Conservation (phyloP, 106 monocot species). For the Iris macrosiphon region DNA sequence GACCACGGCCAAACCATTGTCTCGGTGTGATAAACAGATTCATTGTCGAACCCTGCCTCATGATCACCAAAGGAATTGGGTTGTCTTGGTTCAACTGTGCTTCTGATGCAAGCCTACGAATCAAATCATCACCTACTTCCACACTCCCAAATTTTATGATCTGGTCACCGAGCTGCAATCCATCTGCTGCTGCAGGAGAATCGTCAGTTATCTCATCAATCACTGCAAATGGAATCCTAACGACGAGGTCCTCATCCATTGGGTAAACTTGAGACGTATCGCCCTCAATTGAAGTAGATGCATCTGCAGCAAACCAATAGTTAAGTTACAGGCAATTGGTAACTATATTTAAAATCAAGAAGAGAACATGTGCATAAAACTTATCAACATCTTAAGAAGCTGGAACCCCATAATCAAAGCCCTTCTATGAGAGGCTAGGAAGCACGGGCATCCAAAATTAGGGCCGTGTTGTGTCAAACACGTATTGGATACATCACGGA, state of each 20-base stretch:
- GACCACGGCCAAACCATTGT: conserved; percentile 79
- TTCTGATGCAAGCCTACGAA: conserved; percentile 59
- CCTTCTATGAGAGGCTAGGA: too few relatives aligned
- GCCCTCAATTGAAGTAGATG: conserved; percentile 14
- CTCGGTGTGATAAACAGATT: conserved; percentile 71
- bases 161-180: conserved; percentile 84
- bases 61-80: conserved; percentile 42
- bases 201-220: conserved; percentile 84
- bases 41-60: conserved; percentile 61
- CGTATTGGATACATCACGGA: too few relatives aligned
- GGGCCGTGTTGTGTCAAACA: too few relatives aligned
- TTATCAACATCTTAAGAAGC: not conserved
- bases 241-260: conserved; percentile 31
- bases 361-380: not conserved
- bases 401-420: too few relatives aligned
- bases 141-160: conserved; percentile 88
- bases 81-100: conserved; percentile 57
- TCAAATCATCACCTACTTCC: conserved; percentile 59
- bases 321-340: not conserved
- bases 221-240: conserved; percentile 71
- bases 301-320: conserved; percentile 12
- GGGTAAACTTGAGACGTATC: conserved; percentile 17
- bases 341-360: not conserved
- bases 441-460: too few relatives aligned
- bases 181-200: conserved; percentile 90